These are phyloP conservation scores for Suhomyces atakaporum DNA, from an alignment of 1,139 yeast genomes.

Conservation along the genomic window DNA sequence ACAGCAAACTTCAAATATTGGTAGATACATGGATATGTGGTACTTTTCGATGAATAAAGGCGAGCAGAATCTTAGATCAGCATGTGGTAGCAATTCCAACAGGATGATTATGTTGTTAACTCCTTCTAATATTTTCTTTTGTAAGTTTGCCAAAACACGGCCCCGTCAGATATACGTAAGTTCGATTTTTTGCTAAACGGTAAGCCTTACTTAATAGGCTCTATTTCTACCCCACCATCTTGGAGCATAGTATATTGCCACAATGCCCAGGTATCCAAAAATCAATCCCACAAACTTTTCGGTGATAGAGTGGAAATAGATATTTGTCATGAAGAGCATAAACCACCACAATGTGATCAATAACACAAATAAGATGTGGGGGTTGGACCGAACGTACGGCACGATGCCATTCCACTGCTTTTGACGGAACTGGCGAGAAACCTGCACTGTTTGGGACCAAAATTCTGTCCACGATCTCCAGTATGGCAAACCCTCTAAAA, in stretches of 20 bases:
- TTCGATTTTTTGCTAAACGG: too few species aligned
- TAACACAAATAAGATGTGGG: constrained; percentile 43
- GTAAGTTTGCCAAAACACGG: too few species aligned
- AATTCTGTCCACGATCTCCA: constrained; percentile 27
- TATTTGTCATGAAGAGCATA: constrained; percentile 83
- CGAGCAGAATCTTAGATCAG: too few species aligned
- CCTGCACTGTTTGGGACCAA: constrained; percentile 2
- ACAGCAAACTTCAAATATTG: too few species aligned
- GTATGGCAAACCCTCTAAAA: constrained; percentile 61
- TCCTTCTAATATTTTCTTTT: too few species aligned
- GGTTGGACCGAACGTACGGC: constrained; percentile 31
- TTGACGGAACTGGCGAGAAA: constrained; percentile 1
- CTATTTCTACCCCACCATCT: constrained; percentile 11
- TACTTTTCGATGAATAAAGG: too few species aligned
- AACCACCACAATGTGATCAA: constrained; percentile 73
- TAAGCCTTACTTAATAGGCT: too few species aligned
- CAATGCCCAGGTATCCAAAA: constrained; percentile 57
- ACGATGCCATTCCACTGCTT: constrained; percentile 2
- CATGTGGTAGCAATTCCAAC: too few species aligned
- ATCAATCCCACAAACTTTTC: constrained; percentile 72
- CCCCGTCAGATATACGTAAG: too few species aligned
- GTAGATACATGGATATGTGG: too few species aligned
- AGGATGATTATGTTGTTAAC: too few species aligned
- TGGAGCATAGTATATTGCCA: constrained; percentile 40
- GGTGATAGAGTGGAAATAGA: constrained; percentile 76